Evolutionary conservation across 2,329 filamentous ascomycete species (phyloP), one percentile per base, ranked within the genome.

Genomic region (Colletotrichum costaricense): DNA sequence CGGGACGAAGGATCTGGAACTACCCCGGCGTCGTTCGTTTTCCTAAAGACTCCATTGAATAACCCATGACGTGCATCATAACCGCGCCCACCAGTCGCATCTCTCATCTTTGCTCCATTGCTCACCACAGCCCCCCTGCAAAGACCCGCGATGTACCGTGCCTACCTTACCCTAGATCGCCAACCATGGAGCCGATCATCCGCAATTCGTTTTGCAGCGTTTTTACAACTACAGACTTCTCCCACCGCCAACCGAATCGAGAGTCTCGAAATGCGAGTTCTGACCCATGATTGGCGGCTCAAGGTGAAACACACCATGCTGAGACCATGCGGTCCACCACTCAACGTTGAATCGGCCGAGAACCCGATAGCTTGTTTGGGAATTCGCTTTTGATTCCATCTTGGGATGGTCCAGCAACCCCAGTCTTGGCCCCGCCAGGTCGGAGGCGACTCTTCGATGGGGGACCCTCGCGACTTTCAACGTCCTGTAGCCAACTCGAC

Each of bases 291-390:
- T 72, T 69, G 33, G 58, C 22, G 26, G 38, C 5, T 19, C 6
- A 30, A 19, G n/a, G 58, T 73, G 66, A 73, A 73, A 73, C 70
- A 69, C 42, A 19, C 16, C 30, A 64, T 42, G 62, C 59, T 58
- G 54, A 56, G 65, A 64, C 42, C 54, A 56, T 14, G 24, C 11
- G 19, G 14, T 49, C 19, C 24, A 46, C 46, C 55, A 33, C 63
- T 28, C 28, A 49, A 14, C n/a, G 19, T 58, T 49, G 42, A 49
- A 22, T 59, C 69, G 65, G 69, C 58, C 54, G 30, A 64, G 59
- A 55, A 58, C 22, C 57, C 46, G 11, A 24, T 30, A 24, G 9
- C 55, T 62, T 67, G 62, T 74, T 58, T 58, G 56, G 52, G 26
- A 19, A n/a, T 35, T 66, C 49, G 55, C 67, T 65, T 57, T 54